Conservation (phyloP, 345 rosid species). For the Acer saccharum region DNA sequence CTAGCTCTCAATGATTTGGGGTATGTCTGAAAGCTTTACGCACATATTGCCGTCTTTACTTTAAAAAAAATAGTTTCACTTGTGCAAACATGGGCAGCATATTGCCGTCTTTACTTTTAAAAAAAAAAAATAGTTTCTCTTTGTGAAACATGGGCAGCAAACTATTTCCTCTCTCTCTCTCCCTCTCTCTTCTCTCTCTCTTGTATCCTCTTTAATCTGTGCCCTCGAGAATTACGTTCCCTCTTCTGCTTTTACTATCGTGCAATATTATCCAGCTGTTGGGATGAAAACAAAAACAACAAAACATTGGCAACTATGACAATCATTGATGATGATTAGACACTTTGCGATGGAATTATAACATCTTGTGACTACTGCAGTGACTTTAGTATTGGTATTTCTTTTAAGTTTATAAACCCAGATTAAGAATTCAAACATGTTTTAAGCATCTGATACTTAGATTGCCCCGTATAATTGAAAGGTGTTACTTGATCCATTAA, state of each 20-base stretch:
- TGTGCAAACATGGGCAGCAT: neutral
- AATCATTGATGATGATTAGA: neutral
- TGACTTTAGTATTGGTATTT: neutral
- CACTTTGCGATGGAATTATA: neutral
- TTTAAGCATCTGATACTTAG: neutral
- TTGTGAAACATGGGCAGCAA: too few species aligned
- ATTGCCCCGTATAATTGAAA: neutral
- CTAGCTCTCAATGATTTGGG: constrained; percentile 81
- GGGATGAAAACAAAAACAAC: neutral
- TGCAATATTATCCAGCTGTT: neutral
- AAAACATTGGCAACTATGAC: neutral
- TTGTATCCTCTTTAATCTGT: too few species aligned
- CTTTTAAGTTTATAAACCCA: neutral
- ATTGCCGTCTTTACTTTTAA: too few species aligned
- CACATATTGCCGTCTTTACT: neutral
- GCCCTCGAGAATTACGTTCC: neutral
- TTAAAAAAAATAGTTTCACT: neutral
- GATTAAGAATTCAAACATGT: neutral
- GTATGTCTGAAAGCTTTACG: constrained; percentile 39
- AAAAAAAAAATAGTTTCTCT: too few species aligned
- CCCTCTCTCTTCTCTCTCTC: too few species aligned
- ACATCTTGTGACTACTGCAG: neutral
- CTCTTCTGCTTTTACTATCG: neutral
- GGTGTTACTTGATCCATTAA: neutral
- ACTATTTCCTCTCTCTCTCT: too few species aligned